These are phyloP conservation scores for Asterophora lycoperdoides DNA, from an alignment of 768 basidiomycete species.

Conservation along the genomic window DNA sequence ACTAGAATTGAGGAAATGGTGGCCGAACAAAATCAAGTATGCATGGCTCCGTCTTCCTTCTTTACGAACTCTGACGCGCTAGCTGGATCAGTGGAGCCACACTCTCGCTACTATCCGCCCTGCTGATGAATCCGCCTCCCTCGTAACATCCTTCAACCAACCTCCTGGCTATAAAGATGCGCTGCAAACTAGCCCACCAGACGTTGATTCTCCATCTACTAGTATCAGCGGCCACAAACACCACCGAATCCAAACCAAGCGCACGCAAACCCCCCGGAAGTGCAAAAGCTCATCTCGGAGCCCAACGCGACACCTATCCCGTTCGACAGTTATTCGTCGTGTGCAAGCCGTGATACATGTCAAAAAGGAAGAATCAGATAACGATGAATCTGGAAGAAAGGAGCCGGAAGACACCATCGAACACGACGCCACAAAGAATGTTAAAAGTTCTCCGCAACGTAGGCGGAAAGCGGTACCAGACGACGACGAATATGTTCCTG, in stretches of 20 bases:
- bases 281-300: conserved; percentile 11
- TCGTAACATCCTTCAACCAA: conserved; percentile 26
- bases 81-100: conserved; percentile 11
- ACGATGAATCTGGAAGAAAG: conserved; percentile 4
- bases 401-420: conserved; percentile 1
- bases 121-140: conserved; percentile 26
- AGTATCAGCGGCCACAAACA: conserved; percentile 13
- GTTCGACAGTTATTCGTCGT: conserved; percentile 49
- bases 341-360: conserved; percentile 64
- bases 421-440: background rate
- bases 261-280: conserved; percentile 8
- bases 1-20: conserved; percentile 57
- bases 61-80: conserved; percentile 4
- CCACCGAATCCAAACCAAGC: conserved; percentile 8
- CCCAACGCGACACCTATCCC: conserved; percentile 12
- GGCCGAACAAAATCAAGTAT: conserved; percentile 43
- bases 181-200: conserved; percentile 22
- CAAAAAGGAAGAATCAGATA: conserved; percentile 53
- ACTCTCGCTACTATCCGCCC: conserved; percentile 14
- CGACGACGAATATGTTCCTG: conserved; percentile 6
- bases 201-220: conserved; percentile 21
- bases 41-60: conserved; percentile 17
- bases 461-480: conserved; percentile 8
- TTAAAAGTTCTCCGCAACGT: background rate
- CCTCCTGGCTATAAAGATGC: conserved; percentile 28